phyloP scores from a whole-genome alignment of 257 asterid genomes.

The Schizonepeta tenuifolia region DNA sequence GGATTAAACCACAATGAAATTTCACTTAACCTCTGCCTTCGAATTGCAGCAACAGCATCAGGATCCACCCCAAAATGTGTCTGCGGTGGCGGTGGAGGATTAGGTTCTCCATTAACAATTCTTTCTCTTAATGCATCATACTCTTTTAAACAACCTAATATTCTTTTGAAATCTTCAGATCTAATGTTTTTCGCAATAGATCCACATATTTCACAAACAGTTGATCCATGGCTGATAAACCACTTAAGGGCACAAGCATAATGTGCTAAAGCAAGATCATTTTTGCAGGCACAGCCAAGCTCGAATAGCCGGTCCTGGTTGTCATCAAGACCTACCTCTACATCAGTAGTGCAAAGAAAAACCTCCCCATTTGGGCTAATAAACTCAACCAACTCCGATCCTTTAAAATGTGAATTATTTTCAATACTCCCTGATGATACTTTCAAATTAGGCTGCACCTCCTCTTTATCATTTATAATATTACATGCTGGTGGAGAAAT shows the following conservation, averaged over 20 bases:
- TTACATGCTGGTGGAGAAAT: conserved; percentile 56
- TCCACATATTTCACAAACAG: conserved; percentile 86
- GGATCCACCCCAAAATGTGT: conserved; percentile 71
- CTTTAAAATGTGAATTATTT: conserved; percentile 42
- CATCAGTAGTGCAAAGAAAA: conserved; percentile 71
- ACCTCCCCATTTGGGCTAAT: conserved; percentile 89
- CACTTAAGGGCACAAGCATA: conserved; percentile 93
- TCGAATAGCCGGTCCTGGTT: conserved; percentile 62
- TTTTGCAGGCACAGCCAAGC: conserved; percentile 93
- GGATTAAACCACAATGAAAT: conserved; percentile 88
- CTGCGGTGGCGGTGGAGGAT: conserved; percentile 50
- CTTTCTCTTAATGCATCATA: conserved; percentile 69
- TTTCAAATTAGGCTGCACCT: conserved; percentile 44
- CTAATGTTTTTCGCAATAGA: conserved; percentile 61
- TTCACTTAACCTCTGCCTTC: conserved; percentile 89
- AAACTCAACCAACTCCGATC: conserved; percentile 72
- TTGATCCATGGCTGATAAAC: conserved; percentile 93
- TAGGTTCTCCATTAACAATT: conserved; percentile 76
- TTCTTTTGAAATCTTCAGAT: conserved; percentile 64
- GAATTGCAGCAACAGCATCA: conserved; percentile 93
- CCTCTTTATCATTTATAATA: conserved; percentile 40
- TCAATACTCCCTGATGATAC: conserved; percentile 41
- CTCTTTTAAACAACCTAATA: conserved; percentile 69
- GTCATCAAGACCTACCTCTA: conserved; percentile 65
- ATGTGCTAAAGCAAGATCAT: conserved; percentile 85